Evolutionary conservation across 345 rosid species (phyloP), one percentile per base, ranked within the genome.

Genomic region (Syzygium aromaticum): DNA sequence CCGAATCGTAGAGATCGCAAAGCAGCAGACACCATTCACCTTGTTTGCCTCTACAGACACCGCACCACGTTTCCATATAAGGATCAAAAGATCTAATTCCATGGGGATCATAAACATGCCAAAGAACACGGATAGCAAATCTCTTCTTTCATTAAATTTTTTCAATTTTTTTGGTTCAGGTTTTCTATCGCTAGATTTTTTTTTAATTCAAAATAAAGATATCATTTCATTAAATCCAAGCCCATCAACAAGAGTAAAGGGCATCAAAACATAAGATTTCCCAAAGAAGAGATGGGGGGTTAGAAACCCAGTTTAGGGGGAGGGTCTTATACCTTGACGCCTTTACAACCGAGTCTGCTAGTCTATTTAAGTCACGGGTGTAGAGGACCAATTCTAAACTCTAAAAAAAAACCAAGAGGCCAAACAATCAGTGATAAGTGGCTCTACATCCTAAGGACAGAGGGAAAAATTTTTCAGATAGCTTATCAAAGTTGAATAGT

Each of bases 1-100:
- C 94, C 3, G 86, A 52, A 88, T 95, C 93, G 88, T 94, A 95
- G 33, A 95, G 94, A 90, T 94, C 94, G 78, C 97, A 94, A 16
- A 95, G 92, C 40, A 95, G 86, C 53, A 93, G 85, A 87, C 92
- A 89, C 54, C 73, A 67, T 86, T 95, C 94, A 89, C 94, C 92
- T 8, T 78, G 27, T 8, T 52, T 52, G 21, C 88, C 88, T 67
- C 53, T 88, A 86, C 96, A 95, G 13, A 92, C 51, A 30, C 87
- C 86, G 59, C 97, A 94, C 52, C 86, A 57, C 61, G 89, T 90
- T 38, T 90, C 88, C 5, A 87, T 89, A 89, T 91, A 92, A 54
- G 94, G 94, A 89, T 95, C 93, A 67, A 53, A 56, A 85, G 88
- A 57, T 28, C 88, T 83, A 86, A 88, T 89, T 84, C 94, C 94